A percentile compares a stretch with the other conserved stretches of the same genome.
These are phyloP conservation scores for Xylariales sp. DNA, from an alignment of 2,329 filamentous ascomycete genomes.

Conservation along the genomic window DNA sequence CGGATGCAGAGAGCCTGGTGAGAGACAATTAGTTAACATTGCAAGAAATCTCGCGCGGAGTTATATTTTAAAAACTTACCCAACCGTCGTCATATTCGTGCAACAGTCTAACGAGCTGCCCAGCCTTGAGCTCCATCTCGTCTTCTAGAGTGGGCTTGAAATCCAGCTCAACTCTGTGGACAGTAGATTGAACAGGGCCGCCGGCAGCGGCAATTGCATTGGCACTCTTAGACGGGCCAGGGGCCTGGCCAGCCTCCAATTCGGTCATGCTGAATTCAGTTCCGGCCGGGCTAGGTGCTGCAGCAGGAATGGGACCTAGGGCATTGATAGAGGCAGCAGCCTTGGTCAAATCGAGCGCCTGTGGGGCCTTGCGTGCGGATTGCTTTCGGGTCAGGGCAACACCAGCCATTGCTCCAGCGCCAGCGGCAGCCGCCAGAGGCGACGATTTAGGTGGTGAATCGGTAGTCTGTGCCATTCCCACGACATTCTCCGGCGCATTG, in stretches of 20 bases:
- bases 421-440: conserved; percentile 30
- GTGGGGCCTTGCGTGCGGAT: conserved; percentile 50
- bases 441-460: conserved; percentile 22
- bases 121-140: conserved; percentile 76
- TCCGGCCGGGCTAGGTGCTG: conserved; percentile 53
- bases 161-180: conserved; percentile 91
- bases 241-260: conserved; percentile 41
- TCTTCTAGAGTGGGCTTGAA: conserved; percentile 92
- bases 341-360: conserved; percentile 51
- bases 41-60: no score
- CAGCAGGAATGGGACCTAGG: conserved; percentile 11
- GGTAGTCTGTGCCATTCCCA: conserved; percentile 32
- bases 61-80: conserved; percentile 67
- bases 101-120: conserved; percentile 80
- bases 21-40: conserved; percentile 18
- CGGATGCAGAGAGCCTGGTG: conserved; percentile 79
- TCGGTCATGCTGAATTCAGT: conserved; percentile 60
- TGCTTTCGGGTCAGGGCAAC: conserved; percentile 44
- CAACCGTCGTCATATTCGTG: conserved; percentile 99
- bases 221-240: conserved; percentile 43
- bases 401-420: conserved; percentile 32
- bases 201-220: conserved; percentile 60
- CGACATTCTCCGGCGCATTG: conserved; percentile 27
- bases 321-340: conserved; percentile 13
- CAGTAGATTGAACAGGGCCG: conserved; percentile 56